Conservation (phyloP, 2,329 filamentous ascomycete genomes). For the Claviceps spartinae region DNA sequence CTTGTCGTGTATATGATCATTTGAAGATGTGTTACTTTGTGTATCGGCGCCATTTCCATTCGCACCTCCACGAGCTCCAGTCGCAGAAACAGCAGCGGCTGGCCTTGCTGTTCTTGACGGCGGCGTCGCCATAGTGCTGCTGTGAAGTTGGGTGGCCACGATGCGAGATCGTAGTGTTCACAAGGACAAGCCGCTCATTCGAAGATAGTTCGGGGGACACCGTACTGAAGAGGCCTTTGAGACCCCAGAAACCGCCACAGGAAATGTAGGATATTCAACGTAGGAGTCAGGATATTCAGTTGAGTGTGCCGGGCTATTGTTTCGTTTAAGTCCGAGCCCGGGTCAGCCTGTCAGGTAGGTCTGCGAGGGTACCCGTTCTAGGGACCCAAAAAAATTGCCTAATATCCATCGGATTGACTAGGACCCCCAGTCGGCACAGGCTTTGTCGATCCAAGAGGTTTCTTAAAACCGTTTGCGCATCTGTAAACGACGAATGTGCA, state of each 20-base stretch:
- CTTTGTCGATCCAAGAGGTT: neutral
- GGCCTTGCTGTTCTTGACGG: neutral
- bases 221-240: neutral
- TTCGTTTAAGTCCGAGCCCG: neutral
- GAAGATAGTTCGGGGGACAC: neutral
- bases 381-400: neutral
- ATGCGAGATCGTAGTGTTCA: neutral
- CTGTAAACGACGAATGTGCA: too few relatives aligned
- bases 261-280: neutral
- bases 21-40: conserved; percentile 1
- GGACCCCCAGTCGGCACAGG: neutral
- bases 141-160: neutral
- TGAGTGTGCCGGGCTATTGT: neutral
- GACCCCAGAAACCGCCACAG: neutral
- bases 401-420: neutral
- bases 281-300: neutral
- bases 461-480: neutral
- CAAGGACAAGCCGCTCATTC: neutral
- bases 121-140: neutral
- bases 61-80: conserved; percentile 1
- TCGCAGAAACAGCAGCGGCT: neutral
- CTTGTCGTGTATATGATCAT: conserved; percentile 5
- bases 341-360: neutral
- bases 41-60: neutral
- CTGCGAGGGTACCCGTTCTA: neutral